Conservation (phyloP, 371 early-diverging fungal genomes). For the Actinomortierella ambigua region DNA sequence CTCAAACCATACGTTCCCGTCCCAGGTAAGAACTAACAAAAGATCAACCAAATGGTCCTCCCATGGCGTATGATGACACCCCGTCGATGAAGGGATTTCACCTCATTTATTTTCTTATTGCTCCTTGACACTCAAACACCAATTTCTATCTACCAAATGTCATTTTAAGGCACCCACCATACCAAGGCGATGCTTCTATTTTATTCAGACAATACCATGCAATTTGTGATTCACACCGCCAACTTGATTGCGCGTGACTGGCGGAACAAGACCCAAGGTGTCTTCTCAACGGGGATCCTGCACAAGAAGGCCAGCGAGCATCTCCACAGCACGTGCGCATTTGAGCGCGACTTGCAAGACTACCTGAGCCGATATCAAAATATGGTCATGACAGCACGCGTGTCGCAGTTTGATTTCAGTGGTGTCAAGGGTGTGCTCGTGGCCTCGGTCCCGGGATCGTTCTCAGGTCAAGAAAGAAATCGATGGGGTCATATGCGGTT, state of each 20-base stretch:
- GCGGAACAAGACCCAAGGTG: slow-evolving; percentile 64
- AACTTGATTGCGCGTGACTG: slow-evolving; percentile 66
- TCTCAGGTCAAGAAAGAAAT: slow-evolving; percentile 36
- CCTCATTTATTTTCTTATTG: not conserved
- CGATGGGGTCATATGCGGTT: slow-evolving; percentile 61
- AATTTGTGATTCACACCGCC: slow-evolving; percentile 66
- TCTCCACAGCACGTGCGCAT: slow-evolving; percentile 40
- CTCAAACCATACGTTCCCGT: slow-evolving; percentile 21
- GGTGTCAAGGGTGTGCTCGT: slow-evolving; percentile 46
- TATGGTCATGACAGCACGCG: slow-evolving; percentile 27
- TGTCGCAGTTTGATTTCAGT: slow-evolving; percentile 55
- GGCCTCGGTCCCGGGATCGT: slow-evolving; percentile 56
- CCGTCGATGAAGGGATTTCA: too few relatives aligned
- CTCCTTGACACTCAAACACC: not conserved
- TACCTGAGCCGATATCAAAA: slow-evolving; percentile 52
- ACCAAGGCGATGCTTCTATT: slow-evolving; percentile 68
- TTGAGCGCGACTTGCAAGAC: slow-evolving; percentile 58
- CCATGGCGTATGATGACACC: too few relatives aligned
- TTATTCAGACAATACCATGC: slow-evolving; percentile 50
- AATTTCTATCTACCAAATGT: not conserved
- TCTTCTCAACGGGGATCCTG: slow-evolving; percentile 53
- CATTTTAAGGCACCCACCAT: slow-evolving; percentile 62
- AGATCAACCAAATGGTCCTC: too few relatives aligned
- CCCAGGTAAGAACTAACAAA: slow-evolving; percentile 12
- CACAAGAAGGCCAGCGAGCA: slow-evolving; percentile 29